Conservation (phyloP, 2,329 filamentous ascomycete species). For the Scedosporium minutisporum region DNA sequence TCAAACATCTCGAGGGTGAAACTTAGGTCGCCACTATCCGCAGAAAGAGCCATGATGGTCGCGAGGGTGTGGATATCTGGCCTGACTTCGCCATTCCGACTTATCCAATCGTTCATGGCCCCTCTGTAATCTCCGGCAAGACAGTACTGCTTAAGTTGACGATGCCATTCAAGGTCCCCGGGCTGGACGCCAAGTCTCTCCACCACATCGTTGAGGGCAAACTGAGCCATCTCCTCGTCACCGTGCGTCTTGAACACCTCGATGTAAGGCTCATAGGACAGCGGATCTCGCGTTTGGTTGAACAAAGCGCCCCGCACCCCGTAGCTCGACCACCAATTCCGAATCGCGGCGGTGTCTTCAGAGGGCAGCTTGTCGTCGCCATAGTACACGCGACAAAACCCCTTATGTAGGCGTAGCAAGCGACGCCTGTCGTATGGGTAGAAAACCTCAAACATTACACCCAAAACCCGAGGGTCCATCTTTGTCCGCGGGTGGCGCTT, state of each 20-base stretch:
- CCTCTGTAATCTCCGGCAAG: conserved; percentile 57
- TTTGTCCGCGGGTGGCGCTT: not conserved
- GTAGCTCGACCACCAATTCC: conserved; percentile 1
- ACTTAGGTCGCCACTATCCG: conserved; percentile 62
- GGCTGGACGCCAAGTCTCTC: conserved; percentile 25
- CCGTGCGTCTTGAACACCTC: conserved; percentile 3
- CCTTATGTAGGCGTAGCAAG: not conserved
- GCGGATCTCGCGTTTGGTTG: not conserved
- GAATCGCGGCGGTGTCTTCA: not conserved
- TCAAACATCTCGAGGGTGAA: conserved; percentile 56
- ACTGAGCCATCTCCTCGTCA: conserved; percentile 6
- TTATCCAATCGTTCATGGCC: conserved; percentile 53
- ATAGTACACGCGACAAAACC: conserved; percentile 1
- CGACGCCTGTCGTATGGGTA: not conserved
- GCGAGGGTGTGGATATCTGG: conserved; percentile 59
- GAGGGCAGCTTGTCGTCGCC: not conserved
- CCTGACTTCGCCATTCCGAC: conserved; percentile 37
- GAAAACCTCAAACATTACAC: not conserved
- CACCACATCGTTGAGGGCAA: conserved; percentile 7
- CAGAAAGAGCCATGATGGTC: conserved; percentile 64
- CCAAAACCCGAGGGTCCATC: not conserved
- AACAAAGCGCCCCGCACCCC: not conserved
- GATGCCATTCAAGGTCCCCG: conserved; percentile 61
- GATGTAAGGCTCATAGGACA: not conserved
- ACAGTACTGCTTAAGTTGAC: conserved; percentile 61